Base-by-base conservation (phyloP, 2,329 filamentous ascomycete species). In the Daldinia eschscholtzii region DNA sequence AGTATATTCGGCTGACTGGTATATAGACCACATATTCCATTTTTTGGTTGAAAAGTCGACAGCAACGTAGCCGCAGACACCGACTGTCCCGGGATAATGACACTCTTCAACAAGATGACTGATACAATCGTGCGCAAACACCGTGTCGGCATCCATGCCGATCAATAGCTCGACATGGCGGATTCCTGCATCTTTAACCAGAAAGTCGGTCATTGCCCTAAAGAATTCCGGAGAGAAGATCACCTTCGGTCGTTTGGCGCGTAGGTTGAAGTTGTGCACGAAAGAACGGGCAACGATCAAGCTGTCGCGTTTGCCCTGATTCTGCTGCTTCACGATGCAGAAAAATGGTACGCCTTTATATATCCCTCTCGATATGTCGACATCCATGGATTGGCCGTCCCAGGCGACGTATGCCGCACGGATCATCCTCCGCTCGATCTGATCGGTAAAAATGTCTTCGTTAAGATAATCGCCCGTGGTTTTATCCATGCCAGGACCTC, bases 281-380 rank as follows among this genome's bases (percentile, higher is more conserved):
- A 86, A 82, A 0, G 83, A 85, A 0, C 84, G 82, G 1, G 80
- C 81, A n/a, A 85, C 80, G 70, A 84, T 85, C 46, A 86, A 74
- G 55, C 83, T 83, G 72, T 86, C 84, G 1, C 83, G 79, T 74
- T 85, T 86, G 39, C 83, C 83, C 68, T 84, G 82, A 73, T 85
- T 85, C 73, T 84, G 81, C 13, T 81, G 77, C 72, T 86, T 86
- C 53, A 84, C 81, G 41, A 86, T 81, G 63, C 84, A 82, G 33
- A 84, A 76, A 63, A 82, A 85, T 0, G 83, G 83, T 0, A 84
- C 70, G 1, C 81, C 83, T 70, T 81, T 82, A 75, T 84, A 85
- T 37, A 73, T 77, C 0, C 84, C 84, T 0, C 77, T 81, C 23
- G 82, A 79, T 4, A 83, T 78, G 61, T 80, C 81, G 57, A 84